These are phyloP conservation scores for Sporothrix curviconia DNA, from an alignment of 2,329 filamentous ascomycete genomes.

Conservation along the genomic window DNA sequence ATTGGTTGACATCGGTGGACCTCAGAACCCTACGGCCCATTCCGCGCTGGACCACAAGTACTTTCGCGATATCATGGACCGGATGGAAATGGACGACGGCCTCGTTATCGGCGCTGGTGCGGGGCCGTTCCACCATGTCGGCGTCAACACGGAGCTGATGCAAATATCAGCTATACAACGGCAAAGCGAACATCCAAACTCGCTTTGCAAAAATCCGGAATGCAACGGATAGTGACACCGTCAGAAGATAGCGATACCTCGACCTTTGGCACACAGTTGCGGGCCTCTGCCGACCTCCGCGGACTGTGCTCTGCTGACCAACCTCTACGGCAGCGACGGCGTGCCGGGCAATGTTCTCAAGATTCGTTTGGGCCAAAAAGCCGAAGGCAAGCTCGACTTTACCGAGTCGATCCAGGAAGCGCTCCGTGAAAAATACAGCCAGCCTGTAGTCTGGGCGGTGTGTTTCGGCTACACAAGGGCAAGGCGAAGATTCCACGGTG, in stretches of 20 bases:
- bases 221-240: neutral
- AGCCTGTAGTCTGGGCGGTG: constrained; percentile 34
- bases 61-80: constrained; percentile 10
- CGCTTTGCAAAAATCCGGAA: constrained; percentile 17
- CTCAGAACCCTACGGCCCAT: constrained; percentile 32
- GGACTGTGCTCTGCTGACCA: constrained; percentile 37
- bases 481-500: constrained; percentile 34
- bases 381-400: constrained; percentile 29
- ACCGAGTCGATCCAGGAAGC: constrained; percentile 28
- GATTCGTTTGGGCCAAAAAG: constrained; percentile 28
- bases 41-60: constrained; percentile 13
- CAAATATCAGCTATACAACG: constrained; percentile 14
- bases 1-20: constrained; percentile 40
- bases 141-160: constrained; percentile 17
- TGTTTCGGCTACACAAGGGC: constrained; percentile 34
- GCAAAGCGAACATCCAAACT: constrained; percentile 15
- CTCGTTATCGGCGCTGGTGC: constrained; percentile 17
- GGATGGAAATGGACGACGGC: constrained; percentile 15
- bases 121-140: constrained; percentile 16
- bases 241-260: constrained; percentile 1
- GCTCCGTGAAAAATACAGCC: constrained; percentile 26
- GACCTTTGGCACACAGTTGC: neutral
- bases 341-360: constrained; percentile 30
- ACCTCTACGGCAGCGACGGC: constrained; percentile 34
- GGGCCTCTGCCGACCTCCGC: constrained; percentile 20